Evolutionary conservation across 768 basidiomycete genomes (phyloP).

Genomic region (Amanita inopinata): DNA sequence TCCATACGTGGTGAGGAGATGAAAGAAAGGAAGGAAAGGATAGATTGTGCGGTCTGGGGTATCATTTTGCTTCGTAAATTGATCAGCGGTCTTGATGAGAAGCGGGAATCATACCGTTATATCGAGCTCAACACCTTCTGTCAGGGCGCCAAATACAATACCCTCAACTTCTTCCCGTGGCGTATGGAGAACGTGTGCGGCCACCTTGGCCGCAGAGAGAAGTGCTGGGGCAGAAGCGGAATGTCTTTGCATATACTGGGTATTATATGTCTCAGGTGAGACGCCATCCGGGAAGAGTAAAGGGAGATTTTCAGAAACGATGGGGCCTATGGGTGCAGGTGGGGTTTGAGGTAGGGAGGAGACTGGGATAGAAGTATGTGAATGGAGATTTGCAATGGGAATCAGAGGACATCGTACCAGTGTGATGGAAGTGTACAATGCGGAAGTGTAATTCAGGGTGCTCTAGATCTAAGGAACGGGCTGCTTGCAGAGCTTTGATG

Average conservation of each 20-base stretch:
- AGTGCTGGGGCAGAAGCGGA: constrained; percentile 40
- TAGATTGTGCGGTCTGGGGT: constrained; percentile 40
- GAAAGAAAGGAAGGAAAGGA: constrained; percentile 37
- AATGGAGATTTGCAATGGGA: not conserved
- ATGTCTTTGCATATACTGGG: constrained; percentile 64
- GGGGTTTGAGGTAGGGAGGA: constrained; percentile 32
- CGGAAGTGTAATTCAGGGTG: constrained; percentile 67
- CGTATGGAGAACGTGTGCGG: constrained; percentile 33
- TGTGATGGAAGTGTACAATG: constrained; percentile 50
- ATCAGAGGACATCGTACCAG: constrained; percentile 28
- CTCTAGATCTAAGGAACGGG: constrained; percentile 40
- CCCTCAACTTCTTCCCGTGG: constrained; percentile 53
- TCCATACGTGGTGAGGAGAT: constrained; percentile 43
- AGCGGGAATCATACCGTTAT: constrained; percentile 32
- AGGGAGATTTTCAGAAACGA: constrained; percentile 38
- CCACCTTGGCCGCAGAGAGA: constrained; percentile 52
- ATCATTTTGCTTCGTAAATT: not conserved
- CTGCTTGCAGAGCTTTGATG: constrained; percentile 50
- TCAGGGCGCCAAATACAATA: constrained; percentile 39
- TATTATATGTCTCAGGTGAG: constrained; percentile 59
- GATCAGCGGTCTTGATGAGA: not conserved
- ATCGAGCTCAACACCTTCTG: constrained; percentile 31
- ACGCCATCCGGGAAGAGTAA: constrained; percentile 47
- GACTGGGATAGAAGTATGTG: constrained; percentile 23
- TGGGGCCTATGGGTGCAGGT: constrained; percentile 35